Evolutionary conservation across 768 basidiomycete species (phyloP).

Genomic region (Hypsizygus marmoreus): DNA sequence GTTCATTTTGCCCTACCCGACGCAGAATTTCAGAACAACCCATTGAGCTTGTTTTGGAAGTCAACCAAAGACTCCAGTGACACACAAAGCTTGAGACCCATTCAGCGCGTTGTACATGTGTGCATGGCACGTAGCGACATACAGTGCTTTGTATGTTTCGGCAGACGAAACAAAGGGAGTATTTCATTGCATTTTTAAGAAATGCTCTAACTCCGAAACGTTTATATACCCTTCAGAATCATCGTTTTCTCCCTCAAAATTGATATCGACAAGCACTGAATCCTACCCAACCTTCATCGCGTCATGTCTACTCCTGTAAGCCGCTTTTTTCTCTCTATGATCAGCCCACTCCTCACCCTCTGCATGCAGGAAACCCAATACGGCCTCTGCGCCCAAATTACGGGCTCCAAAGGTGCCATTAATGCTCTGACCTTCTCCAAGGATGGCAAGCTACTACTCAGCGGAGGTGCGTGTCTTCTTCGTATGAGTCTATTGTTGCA

Average conservation of each 20-base stretch:
- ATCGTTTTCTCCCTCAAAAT: background rate
- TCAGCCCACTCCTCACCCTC: no score
- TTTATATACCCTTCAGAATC: background rate
- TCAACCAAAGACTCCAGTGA: no score
- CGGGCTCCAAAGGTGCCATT: slow-evolving; percentile 5
- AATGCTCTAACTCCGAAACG: no score
- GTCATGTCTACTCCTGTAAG: background rate
- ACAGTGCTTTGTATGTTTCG: no score
- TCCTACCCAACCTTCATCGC: background rate
- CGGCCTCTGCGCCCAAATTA: background rate
- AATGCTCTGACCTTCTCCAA: slow-evolving; percentile 13
- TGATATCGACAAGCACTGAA: background rate
- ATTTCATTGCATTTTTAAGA: no score
- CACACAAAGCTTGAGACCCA: no score
- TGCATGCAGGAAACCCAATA: slow-evolving; percentile 5
- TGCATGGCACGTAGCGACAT: no score
- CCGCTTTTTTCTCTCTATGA: background rate
- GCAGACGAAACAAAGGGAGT: no score
- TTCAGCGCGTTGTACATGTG: no score
- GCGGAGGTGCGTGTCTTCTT: slow-evolving; percentile 11
- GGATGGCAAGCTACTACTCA: slow-evolving; percentile 11
- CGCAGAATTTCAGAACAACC: no score
- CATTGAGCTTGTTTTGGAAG: no score
- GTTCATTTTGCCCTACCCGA: no score
- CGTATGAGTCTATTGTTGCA: background rate